Evolutionary conservation across 1,284 basidiomycete genomes (phyloP).

Genomic region (Tilletia caries): DNA sequence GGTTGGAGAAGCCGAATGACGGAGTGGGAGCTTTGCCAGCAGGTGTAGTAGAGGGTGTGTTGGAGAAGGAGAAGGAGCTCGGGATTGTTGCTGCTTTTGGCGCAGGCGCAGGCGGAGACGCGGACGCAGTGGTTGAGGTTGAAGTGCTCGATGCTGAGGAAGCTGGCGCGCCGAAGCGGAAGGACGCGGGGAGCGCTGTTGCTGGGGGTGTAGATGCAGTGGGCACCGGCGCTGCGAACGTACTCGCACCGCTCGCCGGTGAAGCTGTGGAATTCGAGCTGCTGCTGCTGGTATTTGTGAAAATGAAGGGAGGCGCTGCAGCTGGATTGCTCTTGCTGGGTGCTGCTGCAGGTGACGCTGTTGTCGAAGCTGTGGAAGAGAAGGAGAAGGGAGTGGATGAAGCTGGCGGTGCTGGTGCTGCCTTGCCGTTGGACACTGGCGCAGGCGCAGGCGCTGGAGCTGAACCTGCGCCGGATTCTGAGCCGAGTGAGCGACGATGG

Average conservation of each 20-base stretch:
- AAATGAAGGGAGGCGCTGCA: too few relatives aligned
- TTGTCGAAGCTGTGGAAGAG: neutral
- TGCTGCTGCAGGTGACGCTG: neutral
- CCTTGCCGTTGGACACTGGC: neutral
- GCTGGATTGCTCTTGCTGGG: too few relatives aligned
- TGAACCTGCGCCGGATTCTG: neutral
- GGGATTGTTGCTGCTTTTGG: neutral
- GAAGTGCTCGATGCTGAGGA: neutral
- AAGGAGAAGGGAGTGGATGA: too few relatives aligned
- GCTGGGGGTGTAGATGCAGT: neutral
- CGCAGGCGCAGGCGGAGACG: neutral
- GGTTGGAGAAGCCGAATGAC: conserved; percentile 1
- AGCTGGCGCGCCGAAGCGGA: neutral
- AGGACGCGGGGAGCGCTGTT: neutral
- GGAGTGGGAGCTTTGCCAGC: neutral
- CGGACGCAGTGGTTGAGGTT: neutral
- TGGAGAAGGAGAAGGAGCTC: neutral
- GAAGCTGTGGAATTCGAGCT: too few relatives aligned
- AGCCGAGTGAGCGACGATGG: neutral
- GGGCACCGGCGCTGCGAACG: neutral
- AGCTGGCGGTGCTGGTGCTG: neutral
- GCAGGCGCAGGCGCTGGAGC: neutral
- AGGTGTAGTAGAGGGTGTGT: neutral
- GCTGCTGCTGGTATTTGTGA: too few relatives aligned
- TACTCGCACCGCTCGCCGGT: neutral